Percentiles rank a stretch among this genome's conserved stretches.
Conservation (phyloP, 2,329 filamentous ascomycete genomes). For the Aureobasidium sp. region DNA sequence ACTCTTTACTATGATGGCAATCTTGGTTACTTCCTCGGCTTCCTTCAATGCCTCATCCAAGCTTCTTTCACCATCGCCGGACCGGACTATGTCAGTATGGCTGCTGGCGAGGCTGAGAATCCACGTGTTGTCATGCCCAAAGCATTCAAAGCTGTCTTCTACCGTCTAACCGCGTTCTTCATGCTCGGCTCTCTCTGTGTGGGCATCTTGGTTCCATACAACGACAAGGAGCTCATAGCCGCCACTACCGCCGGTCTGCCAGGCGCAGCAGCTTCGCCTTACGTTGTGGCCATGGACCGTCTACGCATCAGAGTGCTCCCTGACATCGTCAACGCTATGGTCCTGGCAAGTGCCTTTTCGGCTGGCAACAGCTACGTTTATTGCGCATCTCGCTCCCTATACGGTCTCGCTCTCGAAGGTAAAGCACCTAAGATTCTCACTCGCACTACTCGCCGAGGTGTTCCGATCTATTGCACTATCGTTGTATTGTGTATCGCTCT, state of each 20-base stretch:
- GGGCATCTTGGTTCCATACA: slow-evolving; percentile 64
- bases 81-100: slow-evolving; percentile 59
- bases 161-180: slow-evolving; percentile 69
- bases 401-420: slow-evolving; percentile 61
- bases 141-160: slow-evolving; percentile 74
- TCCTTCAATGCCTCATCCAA: slow-evolving; percentile 66
- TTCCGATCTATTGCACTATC: slow-evolving; percentile 67
- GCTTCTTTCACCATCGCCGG: slow-evolving; percentile 63
- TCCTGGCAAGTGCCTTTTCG: slow-evolving; percentile 61
- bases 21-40: slow-evolving; percentile 68
- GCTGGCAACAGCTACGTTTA: slow-evolving; percentile 64
- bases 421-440: slow-evolving; percentile 57
- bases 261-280: slow-evolving; percentile 58
- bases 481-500: slow-evolving; percentile 61
- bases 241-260: slow-evolving; percentile 54
- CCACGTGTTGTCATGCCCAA: slow-evolving; percentile 63
- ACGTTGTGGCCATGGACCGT: slow-evolving; percentile 62
- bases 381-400: slow-evolving; percentile 61
- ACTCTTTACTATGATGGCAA: slow-evolving; percentile 57
- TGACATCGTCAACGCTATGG: slow-evolving; percentile 66
- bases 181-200: slow-evolving; percentile 66
- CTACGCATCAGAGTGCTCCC: slow-evolving; percentile 57
- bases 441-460: slow-evolving; percentile 55
- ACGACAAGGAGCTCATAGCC: slow-evolving; percentile 54
- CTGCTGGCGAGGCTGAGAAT: slow-evolving; percentile 64